Evolutionary conservation across 768 basidiomycete genomes (phyloP).

Genomic region (Collybiopsis confluens): DNA sequence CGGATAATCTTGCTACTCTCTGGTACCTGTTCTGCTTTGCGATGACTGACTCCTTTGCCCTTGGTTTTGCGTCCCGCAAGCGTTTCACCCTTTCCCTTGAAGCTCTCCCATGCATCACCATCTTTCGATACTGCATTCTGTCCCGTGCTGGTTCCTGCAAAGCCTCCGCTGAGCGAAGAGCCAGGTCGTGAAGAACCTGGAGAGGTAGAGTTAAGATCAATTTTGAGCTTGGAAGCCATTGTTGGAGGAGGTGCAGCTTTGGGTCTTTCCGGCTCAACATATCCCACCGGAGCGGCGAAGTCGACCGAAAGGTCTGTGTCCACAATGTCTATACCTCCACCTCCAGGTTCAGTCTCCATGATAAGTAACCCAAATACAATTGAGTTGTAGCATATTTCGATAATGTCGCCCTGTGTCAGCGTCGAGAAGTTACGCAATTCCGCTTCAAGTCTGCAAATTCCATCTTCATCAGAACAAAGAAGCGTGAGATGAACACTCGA

Average conservation of each 20-base stretch:
- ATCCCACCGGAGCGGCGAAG: conserved; percentile 89
- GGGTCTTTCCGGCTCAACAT: conserved; percentile 89
- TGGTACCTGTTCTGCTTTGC: conserved; percentile 75
- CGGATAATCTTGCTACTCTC: conserved; percentile 84
- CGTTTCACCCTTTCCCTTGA: conserved; percentile 94
- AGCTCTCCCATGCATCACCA: conserved; percentile 89
- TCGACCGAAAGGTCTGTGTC: conserved; percentile 99
- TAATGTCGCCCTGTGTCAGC: conserved; percentile 92
- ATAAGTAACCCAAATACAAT: conserved; percentile 94
- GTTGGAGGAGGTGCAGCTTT: conserved; percentile 79
- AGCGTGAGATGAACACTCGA: neutral
- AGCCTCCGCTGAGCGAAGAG: conserved; percentile 68
- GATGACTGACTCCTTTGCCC: conserved; percentile 86
- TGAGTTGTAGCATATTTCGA: conserved; percentile 96
- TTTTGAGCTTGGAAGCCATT: conserved; percentile 96
- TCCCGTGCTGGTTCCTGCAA: conserved; percentile 48
- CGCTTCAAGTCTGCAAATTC: conserved; percentile 75
- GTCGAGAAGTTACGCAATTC: conserved; percentile 90
- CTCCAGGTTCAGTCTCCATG: conserved; percentile 89
- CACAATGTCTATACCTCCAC: conserved; percentile 81
- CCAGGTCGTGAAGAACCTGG: conserved; percentile 83
- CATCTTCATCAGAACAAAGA: neutral
- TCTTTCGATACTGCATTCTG: conserved; percentile 59
- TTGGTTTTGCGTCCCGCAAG: conserved; percentile 89
- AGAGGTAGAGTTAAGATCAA: conserved; percentile 83